Evolutionary conservation across 2,329 filamentous ascomycete genomes (phyloP), one percentile per base, ranked within the genome.

Genomic region (Talaromyces sp.): DNA sequence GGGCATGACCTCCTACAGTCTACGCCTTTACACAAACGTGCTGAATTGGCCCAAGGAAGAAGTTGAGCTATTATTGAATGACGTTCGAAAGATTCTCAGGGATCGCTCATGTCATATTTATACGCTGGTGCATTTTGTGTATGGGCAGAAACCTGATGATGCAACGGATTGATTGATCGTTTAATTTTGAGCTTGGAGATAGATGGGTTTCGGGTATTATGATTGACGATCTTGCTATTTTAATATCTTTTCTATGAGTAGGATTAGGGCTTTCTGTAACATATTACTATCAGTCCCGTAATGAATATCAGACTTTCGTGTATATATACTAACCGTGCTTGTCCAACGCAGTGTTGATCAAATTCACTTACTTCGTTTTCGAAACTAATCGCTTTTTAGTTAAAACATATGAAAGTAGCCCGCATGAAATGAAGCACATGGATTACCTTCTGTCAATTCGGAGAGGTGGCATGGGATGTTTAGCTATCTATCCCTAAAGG

Each of bases 41-140:
- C 67, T 75, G 57, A 69, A 72, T 4, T 75, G 73, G 73, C 69
- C 61, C 17, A 63, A 69, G 33, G 73, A 74, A 27, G 69, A 77
- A 65, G 73, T 77, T 7, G 67, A 75, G 56, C 68, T 73, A 0
- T 71, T 78, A 6, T 65, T 77, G 61, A 71, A 69, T 9, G 71
- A 73, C 19, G 75, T 76, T 4, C 74, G 71, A 58, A 71, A 69
- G 22, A 74, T 77, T 67, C 64, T 76, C 19, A 67, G 68, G 56
- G 71, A 77, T 71, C 72, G 67, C 22, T 67, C 61, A 3, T 70
- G 73, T 61, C 75, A 78, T 69, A 68, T 71, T 13, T 77, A 76
- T 70, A 66, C 63, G 9, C 31, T 67, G 52, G 63, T 68, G 39
- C 66, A 68, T 66, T 67, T 68, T 56, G 52, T 68, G 31, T 68